Evolutionary conservation across 352 stramenopile genomes (phyloP), one percentile per base, ranked within the genome.

Genomic region (Elongisporangium undulatum): DNA sequence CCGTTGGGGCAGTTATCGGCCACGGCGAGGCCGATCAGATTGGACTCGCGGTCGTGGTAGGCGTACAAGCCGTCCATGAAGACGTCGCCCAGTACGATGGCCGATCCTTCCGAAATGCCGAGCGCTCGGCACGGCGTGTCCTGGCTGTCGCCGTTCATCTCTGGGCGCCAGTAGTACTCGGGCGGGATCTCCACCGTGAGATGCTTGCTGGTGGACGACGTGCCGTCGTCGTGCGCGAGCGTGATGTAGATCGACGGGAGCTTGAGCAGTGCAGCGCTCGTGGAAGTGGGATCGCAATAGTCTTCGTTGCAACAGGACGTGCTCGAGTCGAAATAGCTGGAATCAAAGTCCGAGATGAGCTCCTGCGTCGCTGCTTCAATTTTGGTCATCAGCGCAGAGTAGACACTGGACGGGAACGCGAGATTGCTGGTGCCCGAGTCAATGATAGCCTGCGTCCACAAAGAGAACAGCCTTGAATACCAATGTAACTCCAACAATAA

Each of bases 381-480:
- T 62, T 81, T 69, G 20, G 68, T 56, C 73, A 94, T 87, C 1
- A 94, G 69, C 5, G 83, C 72, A 26, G 87, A 89, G 63, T 94
- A 94, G 17, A 93, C 75, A 39, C 79, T 68, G 0, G 83, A 76
- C 10, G 85, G 81, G 61, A 94, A 88, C 19, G 82, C 75, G 50
- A 94, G 68, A 58, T 94, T 94, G 61, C 83, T 94, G 7, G 85
- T 92, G 10, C 85, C 85, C 2, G 83, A 92, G 59, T 94, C 85
- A 12, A 94, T 62, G 55, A 94, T 93, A 10, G 85, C 79, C 67
- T 94, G 66, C 8, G 29, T 15, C 29, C 20, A 59, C 17, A 13
- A 17, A 58, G n/a, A 17, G 9, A 49, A 53, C 49, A 22, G 12
- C 16, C 19, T 53, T 53, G 2, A 53, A 21, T 53, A 24, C 38